Base-by-base conservation (phyloP, 352 stramenopile genomes). In the Globisporangium emineosum region DNA sequence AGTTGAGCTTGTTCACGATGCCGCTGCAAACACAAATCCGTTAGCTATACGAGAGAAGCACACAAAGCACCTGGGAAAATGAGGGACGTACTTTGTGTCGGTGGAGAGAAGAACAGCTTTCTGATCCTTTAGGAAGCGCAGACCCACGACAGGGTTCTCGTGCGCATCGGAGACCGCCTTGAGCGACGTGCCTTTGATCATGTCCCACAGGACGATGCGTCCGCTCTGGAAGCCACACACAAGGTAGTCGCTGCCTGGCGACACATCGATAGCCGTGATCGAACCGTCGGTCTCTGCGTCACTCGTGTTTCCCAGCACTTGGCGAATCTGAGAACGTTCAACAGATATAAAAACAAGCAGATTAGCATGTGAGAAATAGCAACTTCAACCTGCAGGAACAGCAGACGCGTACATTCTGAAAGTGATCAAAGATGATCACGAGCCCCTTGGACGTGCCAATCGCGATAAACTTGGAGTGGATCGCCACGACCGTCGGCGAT, bases 391-490 rank as follows among this genome's bases (percentile, higher is more conserved):
- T 29, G 33, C 19, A 62, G 21, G 8, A 42, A 17, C 19, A 27
- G 40, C 15, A 27, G 9, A 29, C 15, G 70, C 87, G 72, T 51
- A 98, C 78, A 37, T 97, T 96, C 75, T 99, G 93, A 71, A 98
- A 98, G 67, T 98, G 90, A 72, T 99, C 97, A 71, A 98, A 99
- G 37, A 98, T 91, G 50, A 98, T 85, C 54, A 99, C 88, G 9
- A 97, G 76, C 2, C 96, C 95, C 58, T 93, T 91, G 70, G 97
- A 98, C 49, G 94, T 98, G 37, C 96, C 97, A 62, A 99, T 93
- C 2, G 96, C 93, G 69, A 99, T 98, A 66, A 98, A 98, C 81
- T 98, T 98, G 64, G 91, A 96, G 76, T 97, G 95, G 57, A 98
- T 97, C 10, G 93, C 94, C 33, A 98, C 78, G 37, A 96, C 89